Evolutionary conservation across 495 filamentous ascomycete genomes (phyloP).

Genomic region (Aspergillus affinis): DNA sequence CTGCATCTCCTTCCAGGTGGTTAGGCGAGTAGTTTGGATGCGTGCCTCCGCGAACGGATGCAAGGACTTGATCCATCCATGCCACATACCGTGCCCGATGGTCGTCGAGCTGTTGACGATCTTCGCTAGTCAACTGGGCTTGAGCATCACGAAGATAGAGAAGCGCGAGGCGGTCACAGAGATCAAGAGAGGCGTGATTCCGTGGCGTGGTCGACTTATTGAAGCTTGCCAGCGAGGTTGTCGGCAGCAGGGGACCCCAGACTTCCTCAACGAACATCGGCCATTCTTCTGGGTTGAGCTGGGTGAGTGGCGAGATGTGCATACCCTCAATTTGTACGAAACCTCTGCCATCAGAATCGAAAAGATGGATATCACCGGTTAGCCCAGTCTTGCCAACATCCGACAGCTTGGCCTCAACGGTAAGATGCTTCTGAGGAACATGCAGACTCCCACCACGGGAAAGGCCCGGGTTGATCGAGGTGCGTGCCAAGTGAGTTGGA

Average conservation of each 20-base stretch:
- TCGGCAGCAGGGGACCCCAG: conserved; percentile 7
- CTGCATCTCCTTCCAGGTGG: not conserved
- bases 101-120: not conserved
- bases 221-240: not conserved
- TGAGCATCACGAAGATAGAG: not conserved
- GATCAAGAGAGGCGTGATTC: not conserved
- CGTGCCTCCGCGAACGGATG: not conserved
- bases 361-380: conserved; percentile 10
- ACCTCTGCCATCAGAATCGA: conserved; percentile 1
- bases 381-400: conserved; percentile 1
- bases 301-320: conserved; percentile 4
- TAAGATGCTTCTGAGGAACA: not conserved
- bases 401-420: not conserved
- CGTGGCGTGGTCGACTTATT: not conserved
- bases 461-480: not conserved
- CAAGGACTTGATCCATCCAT: not conserved
- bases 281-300: not conserved
- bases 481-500: conserved; percentile 7
- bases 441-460: not conserved
- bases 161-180: not conserved
- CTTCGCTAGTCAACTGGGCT: not conserved
- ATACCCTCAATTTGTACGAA: conserved; percentile 11
- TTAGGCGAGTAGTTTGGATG: not conserved
- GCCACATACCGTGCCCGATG: not conserved
- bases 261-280: conserved; percentile 9